Percentiles rank a stretch among this genome's conserved stretches.
Evolutionary conservation across 148 eudicot genomes (phyloP).

Genomic region (Nepenthes mirabilis): DNA sequence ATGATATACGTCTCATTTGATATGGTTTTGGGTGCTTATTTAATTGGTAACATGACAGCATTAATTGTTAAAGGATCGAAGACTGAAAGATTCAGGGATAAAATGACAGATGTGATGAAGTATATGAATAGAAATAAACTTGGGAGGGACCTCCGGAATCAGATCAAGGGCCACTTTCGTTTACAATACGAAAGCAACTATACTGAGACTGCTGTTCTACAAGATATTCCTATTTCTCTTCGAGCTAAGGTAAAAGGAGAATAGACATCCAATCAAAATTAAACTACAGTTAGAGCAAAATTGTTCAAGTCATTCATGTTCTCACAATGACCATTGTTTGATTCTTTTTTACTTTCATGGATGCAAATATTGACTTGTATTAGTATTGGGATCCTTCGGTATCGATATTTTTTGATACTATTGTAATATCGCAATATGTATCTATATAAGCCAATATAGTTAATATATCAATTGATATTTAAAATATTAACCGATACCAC

Average conservation of each 20-base stretch:
- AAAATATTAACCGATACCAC: too few species aligned
- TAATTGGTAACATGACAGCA: constrained; percentile 72
- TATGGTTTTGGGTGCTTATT: constrained; percentile 66
- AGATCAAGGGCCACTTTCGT: constrained; percentile 57
- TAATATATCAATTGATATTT: too few species aligned
- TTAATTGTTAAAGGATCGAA: constrained; percentile 64
- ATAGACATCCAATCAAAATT: too few species aligned
- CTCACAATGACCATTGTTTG: too few species aligned
- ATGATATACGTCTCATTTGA: constrained; percentile 73
- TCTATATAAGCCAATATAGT: too few species aligned
- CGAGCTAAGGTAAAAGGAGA: constrained; percentile 47
- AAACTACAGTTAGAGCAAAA: neutral
- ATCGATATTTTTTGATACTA: too few species aligned
- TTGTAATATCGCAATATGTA: too few species aligned
- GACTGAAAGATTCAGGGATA: constrained; percentile 59
- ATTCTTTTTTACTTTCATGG: too few species aligned
- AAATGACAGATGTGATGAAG: constrained; percentile 58
- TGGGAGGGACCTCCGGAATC: constrained; percentile 43
- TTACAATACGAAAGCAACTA: constrained; percentile 67
- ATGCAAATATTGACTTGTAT: too few species aligned
- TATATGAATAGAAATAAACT: constrained; percentile 58
- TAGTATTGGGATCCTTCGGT: too few species aligned
- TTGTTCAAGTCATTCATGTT: neutral
- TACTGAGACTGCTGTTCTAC: constrained; percentile 51
- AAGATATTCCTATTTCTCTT: constrained; percentile 58